Percentiles rank a stretch among this genome's conserved stretches.
Evolutionary conservation across 495 filamentous ascomycete genomes (phyloP).

Genomic region (Trypethelium eluteriae): DNA sequence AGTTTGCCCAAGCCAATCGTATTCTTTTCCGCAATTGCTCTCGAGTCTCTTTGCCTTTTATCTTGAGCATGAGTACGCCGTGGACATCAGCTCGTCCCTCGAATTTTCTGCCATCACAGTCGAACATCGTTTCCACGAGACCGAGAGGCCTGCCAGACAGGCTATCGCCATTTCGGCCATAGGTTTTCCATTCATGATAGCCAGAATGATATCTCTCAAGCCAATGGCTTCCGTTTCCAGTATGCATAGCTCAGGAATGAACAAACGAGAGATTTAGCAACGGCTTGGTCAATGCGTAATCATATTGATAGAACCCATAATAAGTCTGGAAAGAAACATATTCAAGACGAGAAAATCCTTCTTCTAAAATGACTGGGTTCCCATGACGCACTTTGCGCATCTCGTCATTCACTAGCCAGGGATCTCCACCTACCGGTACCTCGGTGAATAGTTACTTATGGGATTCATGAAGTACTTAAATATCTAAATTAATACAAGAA

Average conservation of each 20-base stretch:
- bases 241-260: not conserved
- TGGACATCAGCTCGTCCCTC: constrained; percentile 28
- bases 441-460: too few relatives aligned
- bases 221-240: constrained; percentile 16
- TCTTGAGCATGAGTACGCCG: constrained; percentile 19
- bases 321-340: too few relatives aligned
- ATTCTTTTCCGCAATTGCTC: constrained; percentile 26
- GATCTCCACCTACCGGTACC: too few relatives aligned
- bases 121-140: constrained; percentile 26
- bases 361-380: too few relatives aligned
- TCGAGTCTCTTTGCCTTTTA: constrained; percentile 11
- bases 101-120: constrained; percentile 25
- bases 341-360: too few relatives aligned
- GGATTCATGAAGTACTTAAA: too few relatives aligned
- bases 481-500: too few relatives aligned
- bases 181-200: constrained; percentile 21
- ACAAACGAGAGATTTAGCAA: not conserved
- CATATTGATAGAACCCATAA: too few relatives aligned
- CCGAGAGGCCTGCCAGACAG: constrained; percentile 20
- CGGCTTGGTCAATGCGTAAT: not conserved
- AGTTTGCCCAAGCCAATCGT: constrained; percentile 31
- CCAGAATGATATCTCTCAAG: constrained; percentile 22
- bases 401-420: too few relatives aligned
- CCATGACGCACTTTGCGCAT: too few relatives aligned
- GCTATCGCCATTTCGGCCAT: not conserved